These are phyloP conservation scores for Gaeumannomyces tritici DNA, from an alignment of 2,329 filamentous ascomycete species.

Conservation along the genomic window DNA sequence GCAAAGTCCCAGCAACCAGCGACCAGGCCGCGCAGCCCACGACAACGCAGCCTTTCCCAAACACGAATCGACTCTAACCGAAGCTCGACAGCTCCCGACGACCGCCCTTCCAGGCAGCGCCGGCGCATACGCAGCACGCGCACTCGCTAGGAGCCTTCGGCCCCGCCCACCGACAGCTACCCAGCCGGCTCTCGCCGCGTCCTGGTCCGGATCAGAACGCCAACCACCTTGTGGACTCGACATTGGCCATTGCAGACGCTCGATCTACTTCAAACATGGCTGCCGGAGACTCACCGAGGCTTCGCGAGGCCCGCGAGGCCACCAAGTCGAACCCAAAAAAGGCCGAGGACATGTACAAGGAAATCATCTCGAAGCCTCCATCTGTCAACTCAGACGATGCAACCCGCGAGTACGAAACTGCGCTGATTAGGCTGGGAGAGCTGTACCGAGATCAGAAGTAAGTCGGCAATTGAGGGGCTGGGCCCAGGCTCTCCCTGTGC, in stretches of 20 bases:
- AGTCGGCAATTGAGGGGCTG: slow-evolving; percentile 17
- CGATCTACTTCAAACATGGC: slow-evolving; percentile 30
- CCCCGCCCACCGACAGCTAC: not conserved
- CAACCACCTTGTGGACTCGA: not conserved
- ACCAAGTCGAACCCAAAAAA: slow-evolving; percentile 71
- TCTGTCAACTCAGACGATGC: slow-evolving; percentile 75
- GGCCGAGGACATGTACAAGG: slow-evolving; percentile 81
- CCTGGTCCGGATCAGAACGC: not conserved
- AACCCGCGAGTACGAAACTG: slow-evolving; percentile 83
- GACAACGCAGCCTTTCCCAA: not conserved
- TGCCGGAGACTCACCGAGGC: slow-evolving; percentile 51
- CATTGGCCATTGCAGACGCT: not conserved
- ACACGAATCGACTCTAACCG: not conserved
- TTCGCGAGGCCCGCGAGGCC: slow-evolving; percentile 83
- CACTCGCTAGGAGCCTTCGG: too few species aligned
- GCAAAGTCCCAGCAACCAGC: not conserved
- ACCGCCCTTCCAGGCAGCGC: not conserved
- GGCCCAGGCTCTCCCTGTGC: slow-evolving; percentile 2
- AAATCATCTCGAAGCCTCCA: slow-evolving; percentile 77
- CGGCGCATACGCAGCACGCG: too few species aligned
- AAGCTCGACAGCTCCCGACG: not conserved
- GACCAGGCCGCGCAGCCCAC: not conserved
- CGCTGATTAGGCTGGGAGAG: slow-evolving; percentile 81
- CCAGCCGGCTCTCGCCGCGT: too few species aligned
- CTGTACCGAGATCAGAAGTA: slow-evolving; percentile 84